A percentile compares a stretch with the other conserved stretches of the same genome.
Conservation (phyloP, 1,284 basidiomycete genomes). For the Exsudoporus floridanus region DNA sequence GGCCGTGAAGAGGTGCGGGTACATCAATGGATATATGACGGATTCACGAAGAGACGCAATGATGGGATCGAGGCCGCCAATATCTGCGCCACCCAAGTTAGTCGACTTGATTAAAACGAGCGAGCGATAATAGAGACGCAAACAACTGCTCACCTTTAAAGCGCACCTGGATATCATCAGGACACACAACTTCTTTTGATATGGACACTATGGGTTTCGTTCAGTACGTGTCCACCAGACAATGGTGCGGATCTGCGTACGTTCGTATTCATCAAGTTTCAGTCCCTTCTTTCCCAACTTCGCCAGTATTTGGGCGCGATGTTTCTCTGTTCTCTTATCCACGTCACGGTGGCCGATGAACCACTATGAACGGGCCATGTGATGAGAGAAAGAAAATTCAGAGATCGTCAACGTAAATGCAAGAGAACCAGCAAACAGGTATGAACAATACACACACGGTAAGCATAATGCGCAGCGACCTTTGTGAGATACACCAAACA, state of each 20-base stretch:
- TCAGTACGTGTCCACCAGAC: background rate
- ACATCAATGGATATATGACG: slow-evolving; percentile 94
- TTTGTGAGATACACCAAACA: slow-evolving; percentile 20
- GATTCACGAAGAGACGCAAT: slow-evolving; percentile 91
- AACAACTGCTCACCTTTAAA: slow-evolving; percentile 61
- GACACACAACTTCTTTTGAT: slow-evolving; percentile 82
- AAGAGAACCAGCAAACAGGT: background rate
- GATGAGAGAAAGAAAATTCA: background rate
- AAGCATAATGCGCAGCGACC: slow-evolving; percentile 52
- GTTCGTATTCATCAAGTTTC: slow-evolving; percentile 78
- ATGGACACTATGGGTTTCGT: slow-evolving; percentile 58
- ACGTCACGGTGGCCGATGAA: slow-evolving; percentile 47
- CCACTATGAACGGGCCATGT: slow-evolving; percentile 37
- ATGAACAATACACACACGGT: slow-evolving; percentile 39
- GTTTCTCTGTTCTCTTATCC: slow-evolving; percentile 66
- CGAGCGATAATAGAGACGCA: background rate
- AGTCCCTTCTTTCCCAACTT: slow-evolving; percentile 71
- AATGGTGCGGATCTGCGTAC: slow-evolving; percentile 43
- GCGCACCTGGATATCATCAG: slow-evolving; percentile 75
- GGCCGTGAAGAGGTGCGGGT: slow-evolving; percentile 84
- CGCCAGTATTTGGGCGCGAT: slow-evolving; percentile 70
- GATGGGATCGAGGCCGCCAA: slow-evolving; percentile 95
- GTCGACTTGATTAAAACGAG: background rate
- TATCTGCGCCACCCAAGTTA: slow-evolving; percentile 50
- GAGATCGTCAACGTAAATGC: background rate